A percentile compares a stretch with the other conserved stretches of the same genome.
Evolutionary conservation across 306 rosid species (phyloP).

Genomic region (Chamaecrista fasciculata): DNA sequence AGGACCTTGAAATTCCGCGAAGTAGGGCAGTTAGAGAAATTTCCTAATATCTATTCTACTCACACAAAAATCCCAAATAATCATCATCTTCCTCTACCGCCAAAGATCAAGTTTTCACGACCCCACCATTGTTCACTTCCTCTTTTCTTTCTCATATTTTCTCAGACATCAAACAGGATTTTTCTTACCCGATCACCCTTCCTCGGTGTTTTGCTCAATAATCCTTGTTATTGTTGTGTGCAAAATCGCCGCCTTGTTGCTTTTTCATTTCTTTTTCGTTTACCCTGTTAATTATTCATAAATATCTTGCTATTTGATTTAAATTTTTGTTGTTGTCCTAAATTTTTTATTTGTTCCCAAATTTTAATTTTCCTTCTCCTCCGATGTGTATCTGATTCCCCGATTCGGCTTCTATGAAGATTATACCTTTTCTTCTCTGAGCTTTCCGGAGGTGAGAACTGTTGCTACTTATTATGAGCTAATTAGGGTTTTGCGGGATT

Average conservation of each 20-base stretch:
- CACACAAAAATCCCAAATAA: neutral
- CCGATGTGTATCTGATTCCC: constrained; percentile 31
- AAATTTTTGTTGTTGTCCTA: constrained; percentile 11
- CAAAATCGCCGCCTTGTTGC: constrained; percentile 23
- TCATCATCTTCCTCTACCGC: constrained; percentile 28
- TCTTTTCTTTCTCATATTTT: neutral
- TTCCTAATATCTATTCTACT: neutral
- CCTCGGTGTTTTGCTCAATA: constrained; percentile 32
- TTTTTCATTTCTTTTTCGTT: constrained; percentile 9
- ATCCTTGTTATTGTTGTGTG: constrained; percentile 26
- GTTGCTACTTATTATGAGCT: constrained; percentile 20
- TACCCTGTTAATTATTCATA: constrained; percentile 33
- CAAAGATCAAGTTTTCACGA: constrained; percentile 23
- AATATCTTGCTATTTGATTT: constrained; percentile 37
- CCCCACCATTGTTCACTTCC: constrained; percentile 27
- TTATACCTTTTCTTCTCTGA: neutral
- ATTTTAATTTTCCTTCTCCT: constrained; percentile 36
- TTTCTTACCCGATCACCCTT: constrained; percentile 10
- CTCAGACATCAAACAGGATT: neutral
- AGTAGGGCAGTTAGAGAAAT: neutral
- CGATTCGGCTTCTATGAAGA: constrained; percentile 20
- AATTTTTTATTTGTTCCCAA: constrained; percentile 37
- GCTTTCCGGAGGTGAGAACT: constrained; percentile 45
- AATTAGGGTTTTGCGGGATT: constrained; percentile 64
- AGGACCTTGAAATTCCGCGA: neutral